phyloP scores from a whole-genome alignment of 352 stramenopile genomes.

The Phytophthora quininea region DNA sequence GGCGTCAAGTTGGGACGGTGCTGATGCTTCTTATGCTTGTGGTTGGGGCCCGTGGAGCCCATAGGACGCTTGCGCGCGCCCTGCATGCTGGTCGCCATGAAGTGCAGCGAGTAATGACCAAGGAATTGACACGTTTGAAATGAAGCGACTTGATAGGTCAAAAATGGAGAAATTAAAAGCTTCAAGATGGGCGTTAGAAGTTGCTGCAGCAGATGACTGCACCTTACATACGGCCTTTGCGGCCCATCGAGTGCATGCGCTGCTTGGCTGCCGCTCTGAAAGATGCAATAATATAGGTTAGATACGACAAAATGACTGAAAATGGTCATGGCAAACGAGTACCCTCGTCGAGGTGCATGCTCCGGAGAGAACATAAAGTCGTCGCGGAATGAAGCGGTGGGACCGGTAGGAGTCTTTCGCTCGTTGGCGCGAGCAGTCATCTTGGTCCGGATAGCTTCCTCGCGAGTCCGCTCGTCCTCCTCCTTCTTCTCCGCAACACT shows the following conservation, averaged over 20 bases:
- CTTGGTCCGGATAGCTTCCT: constrained; percentile 61
- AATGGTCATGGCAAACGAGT: constrained; percentile 4
- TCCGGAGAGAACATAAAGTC: constrained; percentile 54
- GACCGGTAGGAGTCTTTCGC: constrained; percentile 43
- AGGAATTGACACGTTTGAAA: neutral
- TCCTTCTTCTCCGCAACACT: constrained; percentile 64
- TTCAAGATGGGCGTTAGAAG: no score
- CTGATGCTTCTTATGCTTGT: constrained; percentile 43
- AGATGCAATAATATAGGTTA: constrained; percentile 6
- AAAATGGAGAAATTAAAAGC: neutral
- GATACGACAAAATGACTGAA: neutral
- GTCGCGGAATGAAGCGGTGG: constrained; percentile 44
- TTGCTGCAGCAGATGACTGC: no score
- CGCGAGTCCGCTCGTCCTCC: constrained; percentile 52
- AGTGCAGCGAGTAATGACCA: constrained; percentile 17
- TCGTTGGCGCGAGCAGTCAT: constrained; percentile 59
- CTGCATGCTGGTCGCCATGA: constrained; percentile 25
- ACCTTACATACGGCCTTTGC: constrained; percentile 66
- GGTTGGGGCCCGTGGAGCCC: neutral
- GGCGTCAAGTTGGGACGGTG: constrained; percentile 16
- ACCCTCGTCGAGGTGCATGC: constrained; percentile 54
- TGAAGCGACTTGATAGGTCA: neutral
- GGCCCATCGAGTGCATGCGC: constrained; percentile 51
- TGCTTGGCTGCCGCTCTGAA: constrained; percentile 46
- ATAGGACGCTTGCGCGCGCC: constrained; percentile 22